Conservation (phyloP, 192 early-diverging fungal species). For the Spizellomyces sp. region DNA sequence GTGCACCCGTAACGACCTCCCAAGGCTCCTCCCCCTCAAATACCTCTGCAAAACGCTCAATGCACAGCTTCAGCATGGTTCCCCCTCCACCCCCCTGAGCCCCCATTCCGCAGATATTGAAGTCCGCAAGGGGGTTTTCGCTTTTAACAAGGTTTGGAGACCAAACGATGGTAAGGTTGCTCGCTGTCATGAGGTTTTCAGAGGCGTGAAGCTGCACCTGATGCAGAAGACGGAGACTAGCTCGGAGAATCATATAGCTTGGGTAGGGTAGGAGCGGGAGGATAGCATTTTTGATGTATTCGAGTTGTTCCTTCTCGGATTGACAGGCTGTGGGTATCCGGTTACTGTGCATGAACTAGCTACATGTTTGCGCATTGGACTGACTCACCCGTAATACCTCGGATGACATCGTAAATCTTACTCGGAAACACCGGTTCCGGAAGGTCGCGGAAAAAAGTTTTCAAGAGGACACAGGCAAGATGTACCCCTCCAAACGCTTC, state of each 20-base stretch:
- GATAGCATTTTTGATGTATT: conserved; percentile 28
- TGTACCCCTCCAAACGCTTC: conserved; percentile 64
- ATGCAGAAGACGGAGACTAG: conserved; percentile 72
- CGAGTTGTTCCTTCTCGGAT: conserved; percentile 45
- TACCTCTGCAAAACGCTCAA: conserved; percentile 40
- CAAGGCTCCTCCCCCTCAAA: conserved; percentile 30
- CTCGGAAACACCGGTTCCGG: conserved; percentile 72
- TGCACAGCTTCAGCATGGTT: conserved; percentile 37
- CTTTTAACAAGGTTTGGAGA: conserved; percentile 78
- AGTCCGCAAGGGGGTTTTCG: conserved; percentile 47
- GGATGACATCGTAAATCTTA: conserved; percentile 60
- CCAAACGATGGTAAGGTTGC: conserved; percentile 83
- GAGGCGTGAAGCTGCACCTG: conserved; percentile 67
- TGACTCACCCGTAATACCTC: conserved; percentile 46
- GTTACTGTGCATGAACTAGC: conserved; percentile 5
- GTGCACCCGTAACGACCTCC: neutral
- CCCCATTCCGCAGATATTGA: conserved; percentile 48
- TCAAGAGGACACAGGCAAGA: conserved; percentile 77
- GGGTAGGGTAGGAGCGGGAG: conserved; percentile 39
- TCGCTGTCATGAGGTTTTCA: conserved; percentile 82
- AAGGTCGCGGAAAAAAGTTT: conserved; percentile 82
- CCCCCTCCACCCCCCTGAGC: conserved; percentile 39
- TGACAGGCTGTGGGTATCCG: conserved; percentile 29
- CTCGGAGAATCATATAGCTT: conserved; percentile 34
- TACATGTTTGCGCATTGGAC: neutral